Evolutionary conservation across 1,139 yeast species (phyloP), one percentile per base, ranked within the genome.

Genomic region (Taiozyma onychis): DNA sequence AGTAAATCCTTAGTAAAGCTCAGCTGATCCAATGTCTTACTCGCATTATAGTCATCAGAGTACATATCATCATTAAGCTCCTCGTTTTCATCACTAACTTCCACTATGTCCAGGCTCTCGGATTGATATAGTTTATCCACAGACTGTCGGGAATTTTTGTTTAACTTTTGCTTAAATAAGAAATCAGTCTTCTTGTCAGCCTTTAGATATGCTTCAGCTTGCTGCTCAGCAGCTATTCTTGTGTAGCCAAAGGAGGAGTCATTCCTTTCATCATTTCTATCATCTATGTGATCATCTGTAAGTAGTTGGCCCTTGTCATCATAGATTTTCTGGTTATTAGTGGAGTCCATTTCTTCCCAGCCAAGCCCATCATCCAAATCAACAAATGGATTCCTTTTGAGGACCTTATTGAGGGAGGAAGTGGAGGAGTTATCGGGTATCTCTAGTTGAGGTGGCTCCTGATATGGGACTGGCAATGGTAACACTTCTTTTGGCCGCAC

Each of bases 181-280:
- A 85, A 93, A 59, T 90, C 96, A 0, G 97, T 91, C 59, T 84
- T 81, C 56, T 80, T 81, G 66, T 93, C 93, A 51, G 91, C 78
- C 51, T 78, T 81, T 22, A 82, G 75, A 55, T 87, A 88, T 56
- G 83, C 81, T 27, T 84, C 85, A 37, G 95, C 95, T 64, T 93
- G 98, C 52, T 80, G 85, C 59, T 90, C 96, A 3, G 86, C 87
- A 42, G 91, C 90, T 13, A 95, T 86, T 59, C 95, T 83, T 1
- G 99, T 93, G 63, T 95, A 93, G 0, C 96, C 97, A 50, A 75
- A 70, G 53, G 54, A 51, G 13, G 54, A 54, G n/a, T 46, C 50
- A 30, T 61, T 67, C 1, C 70, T 67, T 2, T 68, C 71, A 27
- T 47, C 63, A 57, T 34, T 57, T 53, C 27, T 55, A 57, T 13